A percentile compares a stretch with the other conserved stretches of the same genome.
phyloP scores from a whole-genome alignment of 2,329 filamentous ascomycete species.

The Sclerotinia glacialis region DNA sequence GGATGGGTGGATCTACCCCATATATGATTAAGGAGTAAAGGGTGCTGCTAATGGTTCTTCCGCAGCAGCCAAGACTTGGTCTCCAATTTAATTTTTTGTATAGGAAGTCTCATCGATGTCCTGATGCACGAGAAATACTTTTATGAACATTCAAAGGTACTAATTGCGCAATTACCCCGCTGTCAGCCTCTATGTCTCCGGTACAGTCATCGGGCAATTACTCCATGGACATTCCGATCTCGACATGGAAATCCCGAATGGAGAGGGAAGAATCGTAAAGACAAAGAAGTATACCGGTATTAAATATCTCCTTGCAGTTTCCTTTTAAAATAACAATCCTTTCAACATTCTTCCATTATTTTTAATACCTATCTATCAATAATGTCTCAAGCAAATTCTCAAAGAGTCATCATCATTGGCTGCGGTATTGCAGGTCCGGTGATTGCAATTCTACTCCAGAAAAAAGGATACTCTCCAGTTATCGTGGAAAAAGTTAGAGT shows the following conservation, averaged over 20 bases:
- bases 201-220: neutral
- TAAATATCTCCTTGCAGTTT: neutral
- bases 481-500: slow-evolving; percentile 23
- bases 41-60: too few species aligned
- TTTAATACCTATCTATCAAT: neutral
- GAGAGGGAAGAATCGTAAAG: too few species aligned
- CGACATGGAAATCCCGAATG: neutral
- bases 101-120: too few species aligned
- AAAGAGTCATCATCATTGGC: slow-evolving; percentile 23
- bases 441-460: slow-evolving; percentile 24
- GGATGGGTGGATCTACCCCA: neutral
- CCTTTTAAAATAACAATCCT: neutral
- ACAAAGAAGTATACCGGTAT: neutral
- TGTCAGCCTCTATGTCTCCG: neutral
- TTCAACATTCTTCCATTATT: neutral
- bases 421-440: slow-evolving; percentile 25
- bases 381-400: slow-evolving; percentile 11
- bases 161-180: neutral
- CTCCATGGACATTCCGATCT: slow-evolving; percentile 1
- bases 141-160: too few species aligned
- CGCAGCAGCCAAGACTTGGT: too few species aligned
- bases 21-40: too few species aligned
- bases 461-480: slow-evolving; percentile 25
- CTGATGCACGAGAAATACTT: too few species aligned
- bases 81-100: too few species aligned